A percentile compares a stretch with the other conserved stretches of the same genome.
These are phyloP conservation scores for Fusarium mangiferae DNA, from an alignment of 2,329 filamentous ascomycete species.

Conservation along the genomic window DNA sequence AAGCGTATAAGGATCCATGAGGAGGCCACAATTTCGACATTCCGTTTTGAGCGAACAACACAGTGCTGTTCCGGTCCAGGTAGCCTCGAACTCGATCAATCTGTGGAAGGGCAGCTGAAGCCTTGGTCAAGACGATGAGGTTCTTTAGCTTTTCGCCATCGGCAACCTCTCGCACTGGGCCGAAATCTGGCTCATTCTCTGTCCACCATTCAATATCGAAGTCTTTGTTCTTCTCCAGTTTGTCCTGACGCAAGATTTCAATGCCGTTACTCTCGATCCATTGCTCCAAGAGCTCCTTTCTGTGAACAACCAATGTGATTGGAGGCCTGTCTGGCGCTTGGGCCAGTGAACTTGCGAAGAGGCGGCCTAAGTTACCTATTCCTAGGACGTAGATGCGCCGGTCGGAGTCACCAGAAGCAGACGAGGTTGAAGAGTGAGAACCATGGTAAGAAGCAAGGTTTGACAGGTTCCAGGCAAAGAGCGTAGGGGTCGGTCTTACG, in stretches of 20 bases:
- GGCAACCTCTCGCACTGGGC: constrained; percentile 54
- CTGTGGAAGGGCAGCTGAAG: constrained; percentile 72
- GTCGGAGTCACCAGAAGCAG: constrained; percentile 21
- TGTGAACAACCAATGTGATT: constrained; percentile 83
- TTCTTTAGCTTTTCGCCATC: constrained; percentile 66
- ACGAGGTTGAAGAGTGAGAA: not conserved
- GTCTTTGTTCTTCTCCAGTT: constrained; percentile 46
- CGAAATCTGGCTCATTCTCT: constrained; percentile 52
- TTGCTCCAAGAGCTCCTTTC: constrained; percentile 58
- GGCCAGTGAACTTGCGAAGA: constrained; percentile 79
- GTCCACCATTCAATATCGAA: constrained; percentile 67
- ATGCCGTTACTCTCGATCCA: constrained; percentile 60
- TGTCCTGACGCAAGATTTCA: constrained; percentile 53
- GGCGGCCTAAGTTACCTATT: constrained; percentile 80
- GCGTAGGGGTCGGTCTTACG: constrained; percentile 43
- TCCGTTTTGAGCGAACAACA: constrained; percentile 89
- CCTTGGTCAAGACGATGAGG: constrained; percentile 83
- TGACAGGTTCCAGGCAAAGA: constrained; percentile 51
- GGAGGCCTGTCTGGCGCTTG: constrained; percentile 70
- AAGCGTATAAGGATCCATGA: constrained; percentile 56
- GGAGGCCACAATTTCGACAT: constrained; percentile 76
- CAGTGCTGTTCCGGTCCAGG: constrained; percentile 71
- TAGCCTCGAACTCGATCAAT: constrained; percentile 68
- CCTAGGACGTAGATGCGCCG: constrained; percentile 81
- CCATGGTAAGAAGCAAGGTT: constrained; percentile 39